Evolutionary conservation across 2,329 filamentous ascomycete genomes (phyloP).

Genomic region (Microcera coccophila): DNA sequence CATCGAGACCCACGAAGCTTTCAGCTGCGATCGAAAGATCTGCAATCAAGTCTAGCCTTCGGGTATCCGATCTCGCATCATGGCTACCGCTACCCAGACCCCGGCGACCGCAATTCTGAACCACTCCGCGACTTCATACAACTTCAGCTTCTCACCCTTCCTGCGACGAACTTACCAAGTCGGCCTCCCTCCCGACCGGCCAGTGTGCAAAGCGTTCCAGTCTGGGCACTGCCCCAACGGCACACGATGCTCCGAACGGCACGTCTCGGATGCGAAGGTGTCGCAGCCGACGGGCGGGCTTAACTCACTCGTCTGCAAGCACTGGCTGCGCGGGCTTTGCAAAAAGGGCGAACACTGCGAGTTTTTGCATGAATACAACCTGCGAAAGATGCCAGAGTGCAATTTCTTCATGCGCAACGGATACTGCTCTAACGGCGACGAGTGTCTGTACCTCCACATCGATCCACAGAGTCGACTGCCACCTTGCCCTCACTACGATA

Average conservation of each 20-base stretch:
- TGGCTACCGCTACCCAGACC: constrained; percentile 30
- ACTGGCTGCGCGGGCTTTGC: constrained; percentile 94
- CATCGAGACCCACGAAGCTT: no score
- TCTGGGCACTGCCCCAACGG: constrained; percentile 85
- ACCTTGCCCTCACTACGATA: constrained; percentile 86
- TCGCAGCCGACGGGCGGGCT: constrained; percentile 50
- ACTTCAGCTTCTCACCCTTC: constrained; percentile 83
- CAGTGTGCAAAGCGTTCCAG: constrained; percentile 80
- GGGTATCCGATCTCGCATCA: constrained; percentile 10
- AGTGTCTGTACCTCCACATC: constrained; percentile 90
- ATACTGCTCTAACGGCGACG: constrained; percentile 94
- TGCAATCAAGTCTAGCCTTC: no score
- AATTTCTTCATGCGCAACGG: constrained; percentile 92
- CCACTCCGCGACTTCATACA: constrained; percentile 55
- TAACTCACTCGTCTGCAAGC: constrained; percentile 92
- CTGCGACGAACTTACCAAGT: constrained; percentile 79
- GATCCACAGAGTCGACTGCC: constrained; percentile 76
- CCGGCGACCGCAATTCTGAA: constrained; percentile 49
- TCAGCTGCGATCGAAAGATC: no score
- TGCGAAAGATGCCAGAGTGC: constrained; percentile 97
- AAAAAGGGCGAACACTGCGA: constrained; percentile 97
- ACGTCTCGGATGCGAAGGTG: constrained; percentile 47
- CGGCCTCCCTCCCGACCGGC: constrained; percentile 72
- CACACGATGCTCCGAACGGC: constrained; percentile 78
- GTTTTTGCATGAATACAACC: constrained; percentile 97